Percentiles rank a stretch among this genome's conserved stretches.
These are phyloP conservation scores for Guyanaporus albipodus DNA, from an alignment of 768 basidiomycete species.

Conservation along the genomic window DNA sequence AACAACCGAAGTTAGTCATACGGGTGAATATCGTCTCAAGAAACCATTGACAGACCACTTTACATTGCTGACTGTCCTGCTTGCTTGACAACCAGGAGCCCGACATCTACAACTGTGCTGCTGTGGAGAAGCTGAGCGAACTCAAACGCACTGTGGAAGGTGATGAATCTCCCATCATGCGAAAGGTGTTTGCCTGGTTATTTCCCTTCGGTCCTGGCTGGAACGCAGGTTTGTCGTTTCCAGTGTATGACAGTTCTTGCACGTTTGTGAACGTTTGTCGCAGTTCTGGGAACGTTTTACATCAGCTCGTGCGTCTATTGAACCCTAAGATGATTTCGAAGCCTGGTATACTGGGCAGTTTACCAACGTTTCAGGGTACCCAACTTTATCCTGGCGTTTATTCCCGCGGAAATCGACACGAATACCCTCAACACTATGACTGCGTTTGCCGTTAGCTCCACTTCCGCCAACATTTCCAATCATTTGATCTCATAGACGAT, in stretches of 20 bases:
- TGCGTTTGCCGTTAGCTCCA: constrained; percentile 72
- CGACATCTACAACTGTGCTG: constrained; percentile 40
- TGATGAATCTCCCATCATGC: constrained; percentile 69
- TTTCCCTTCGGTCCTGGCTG: constrained; percentile 91
- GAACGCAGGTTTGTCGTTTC: constrained; percentile 56
- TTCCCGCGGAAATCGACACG: constrained; percentile 81
- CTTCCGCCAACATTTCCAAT: constrained; percentile 8
- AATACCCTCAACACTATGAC: constrained; percentile 92
- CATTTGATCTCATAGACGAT: constrained; percentile 17
- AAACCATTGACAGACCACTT: background rate
- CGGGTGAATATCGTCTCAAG: constrained; percentile 27
- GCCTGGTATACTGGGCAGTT: constrained; percentile 18
- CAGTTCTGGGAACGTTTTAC: constrained; percentile 88
- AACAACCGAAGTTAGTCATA: constrained; percentile 25
- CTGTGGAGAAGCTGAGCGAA: constrained; percentile 45
- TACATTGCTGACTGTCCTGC: constrained; percentile 9
- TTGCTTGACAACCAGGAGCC: constrained; percentile 34
- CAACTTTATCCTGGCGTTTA: constrained; percentile 93
- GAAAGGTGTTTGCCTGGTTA: constrained; percentile 70
- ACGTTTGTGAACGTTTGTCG: constrained; percentile 20
- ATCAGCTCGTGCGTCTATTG: constrained; percentile 82
- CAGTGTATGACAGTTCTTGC: constrained; percentile 5
- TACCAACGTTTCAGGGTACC: constrained; percentile 58
- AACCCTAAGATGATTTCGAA: constrained; percentile 8
- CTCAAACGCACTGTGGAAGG: constrained; percentile 62